These are phyloP conservation scores for Stipa capillata DNA, from an alignment of 176 grass and related monocot species.

Conservation along the genomic window DNA sequence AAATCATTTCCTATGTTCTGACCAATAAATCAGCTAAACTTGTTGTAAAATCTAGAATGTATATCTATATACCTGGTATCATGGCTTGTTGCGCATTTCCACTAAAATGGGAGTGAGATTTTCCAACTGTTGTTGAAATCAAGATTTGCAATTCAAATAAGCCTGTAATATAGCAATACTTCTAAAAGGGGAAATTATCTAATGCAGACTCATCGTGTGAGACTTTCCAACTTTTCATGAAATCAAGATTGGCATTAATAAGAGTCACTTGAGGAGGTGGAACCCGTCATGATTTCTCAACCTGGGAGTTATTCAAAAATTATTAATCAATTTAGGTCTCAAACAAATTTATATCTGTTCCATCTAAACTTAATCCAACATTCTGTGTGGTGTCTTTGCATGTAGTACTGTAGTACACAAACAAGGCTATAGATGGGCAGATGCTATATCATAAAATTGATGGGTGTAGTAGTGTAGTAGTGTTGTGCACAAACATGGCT, in stretches of 20 bases:
- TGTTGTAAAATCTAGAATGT: neutral
- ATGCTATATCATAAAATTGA: no score
- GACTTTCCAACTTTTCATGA: no score
- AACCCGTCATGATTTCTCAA: slow-evolving; percentile 8
- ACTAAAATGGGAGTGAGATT: neutral
- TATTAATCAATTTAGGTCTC: neutral
- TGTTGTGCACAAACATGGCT: no score
- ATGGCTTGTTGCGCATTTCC: neutral
- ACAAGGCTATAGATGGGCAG: no score
- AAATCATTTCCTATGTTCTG: slow-evolving; percentile 21
- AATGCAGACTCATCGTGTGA: neutral
- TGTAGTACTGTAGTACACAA: no score
- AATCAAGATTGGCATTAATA: no score
- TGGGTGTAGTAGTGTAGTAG: no score
- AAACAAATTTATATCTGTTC: neutral
- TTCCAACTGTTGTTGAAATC: neutral
- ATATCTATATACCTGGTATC: neutral
- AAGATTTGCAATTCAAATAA: neutral
- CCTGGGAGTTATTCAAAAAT: neutral
- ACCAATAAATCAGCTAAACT: neutral
- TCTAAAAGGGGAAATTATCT: neutral
- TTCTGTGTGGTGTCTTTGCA: neutral
- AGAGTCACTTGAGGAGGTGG: neutral
- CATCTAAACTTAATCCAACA: neutral
- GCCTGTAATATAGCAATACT: neutral